Conservation (phyloP, 2,329 filamentous ascomycete species). For the Cladophialophora immunda region DNA sequence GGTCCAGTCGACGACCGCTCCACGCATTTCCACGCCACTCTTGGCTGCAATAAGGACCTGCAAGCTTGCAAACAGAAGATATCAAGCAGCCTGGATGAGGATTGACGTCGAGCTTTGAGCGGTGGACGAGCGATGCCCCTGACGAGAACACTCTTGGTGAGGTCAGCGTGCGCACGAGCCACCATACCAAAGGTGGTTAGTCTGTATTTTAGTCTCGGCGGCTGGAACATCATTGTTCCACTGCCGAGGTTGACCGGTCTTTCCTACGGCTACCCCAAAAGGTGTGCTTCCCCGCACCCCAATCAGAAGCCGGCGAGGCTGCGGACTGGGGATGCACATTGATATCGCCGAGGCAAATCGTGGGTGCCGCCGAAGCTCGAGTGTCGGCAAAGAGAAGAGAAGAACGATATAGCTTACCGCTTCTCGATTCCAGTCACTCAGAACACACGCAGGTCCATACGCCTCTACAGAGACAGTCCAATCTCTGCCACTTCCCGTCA, state of each 20-base stretch:
- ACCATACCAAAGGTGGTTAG: not conserved
- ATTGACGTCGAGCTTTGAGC: conserved; percentile 17
- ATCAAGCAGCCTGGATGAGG: not conserved
- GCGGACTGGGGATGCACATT: not conserved
- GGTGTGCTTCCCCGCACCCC: conserved; percentile 8
- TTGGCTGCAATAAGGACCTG: not conserved
- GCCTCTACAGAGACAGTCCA: not conserved
- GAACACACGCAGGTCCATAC: too few species aligned
- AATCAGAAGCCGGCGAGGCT: not conserved
- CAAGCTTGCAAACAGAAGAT: not conserved
- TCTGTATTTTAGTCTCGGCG: not conserved
- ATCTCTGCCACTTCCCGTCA: too few species aligned
- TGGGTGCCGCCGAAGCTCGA: not conserved
- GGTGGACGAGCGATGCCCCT: conserved; percentile 4
- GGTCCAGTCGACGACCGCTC: not conserved
- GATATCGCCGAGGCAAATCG: conserved; percentile 3
- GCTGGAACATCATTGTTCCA: conserved; percentile 2
- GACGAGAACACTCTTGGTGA: not conserved
- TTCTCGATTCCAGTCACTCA: not conserved
- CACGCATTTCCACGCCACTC: not conserved
- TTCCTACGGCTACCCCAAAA: not conserved
- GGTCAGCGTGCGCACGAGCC: not conserved
- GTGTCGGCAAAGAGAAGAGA: not conserved
- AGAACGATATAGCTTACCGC: not conserved
- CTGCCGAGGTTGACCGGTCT: not conserved